These are phyloP conservation scores for Aspergillus uvarum DNA, from an alignment of 2,329 filamentous ascomycete genomes.

Conservation along the genomic window DNA sequence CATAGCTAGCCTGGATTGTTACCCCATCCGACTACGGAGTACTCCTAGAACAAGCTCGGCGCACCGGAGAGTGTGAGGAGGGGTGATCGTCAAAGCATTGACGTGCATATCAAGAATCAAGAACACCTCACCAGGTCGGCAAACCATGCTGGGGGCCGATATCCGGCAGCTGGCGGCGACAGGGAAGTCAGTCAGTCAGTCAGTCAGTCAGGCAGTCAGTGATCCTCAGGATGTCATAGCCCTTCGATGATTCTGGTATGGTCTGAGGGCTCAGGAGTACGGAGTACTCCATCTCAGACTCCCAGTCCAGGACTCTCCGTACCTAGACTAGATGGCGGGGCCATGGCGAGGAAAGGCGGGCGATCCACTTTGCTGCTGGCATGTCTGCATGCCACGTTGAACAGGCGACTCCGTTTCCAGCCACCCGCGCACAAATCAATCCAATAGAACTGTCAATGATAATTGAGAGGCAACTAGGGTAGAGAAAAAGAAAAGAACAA, in stretches of 20 bases:
- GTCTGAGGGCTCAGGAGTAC: not conserved
- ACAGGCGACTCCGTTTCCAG: conserved; percentile 13
- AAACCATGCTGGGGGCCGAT: not conserved
- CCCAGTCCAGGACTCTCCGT: no score
- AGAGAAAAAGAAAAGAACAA: not conserved
- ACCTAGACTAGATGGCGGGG: not conserved
- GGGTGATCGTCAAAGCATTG: not conserved
- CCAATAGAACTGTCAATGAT: not conserved
- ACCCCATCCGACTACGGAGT: not conserved
- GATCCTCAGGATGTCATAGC: not conserved
- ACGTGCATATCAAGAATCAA: not conserved
- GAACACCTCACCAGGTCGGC: not conserved
- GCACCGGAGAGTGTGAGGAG: not conserved
- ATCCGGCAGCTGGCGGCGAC: not conserved
- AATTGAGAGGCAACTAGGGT: not conserved
- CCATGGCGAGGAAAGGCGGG: conserved; percentile 12
- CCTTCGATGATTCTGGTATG: not conserved
- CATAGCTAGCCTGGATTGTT: no score
- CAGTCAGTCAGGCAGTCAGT: not conserved
- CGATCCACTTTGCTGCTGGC: conserved; percentile 21
- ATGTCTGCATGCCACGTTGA: conserved; percentile 28
- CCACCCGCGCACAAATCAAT: conserved; percentile 16
- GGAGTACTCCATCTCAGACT: no score
- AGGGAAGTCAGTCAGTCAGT: not conserved
- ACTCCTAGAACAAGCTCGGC: not conserved